Evolutionary conservation across 1,284 basidiomycete species (phyloP).

Genomic region (Somion occarium): DNA sequence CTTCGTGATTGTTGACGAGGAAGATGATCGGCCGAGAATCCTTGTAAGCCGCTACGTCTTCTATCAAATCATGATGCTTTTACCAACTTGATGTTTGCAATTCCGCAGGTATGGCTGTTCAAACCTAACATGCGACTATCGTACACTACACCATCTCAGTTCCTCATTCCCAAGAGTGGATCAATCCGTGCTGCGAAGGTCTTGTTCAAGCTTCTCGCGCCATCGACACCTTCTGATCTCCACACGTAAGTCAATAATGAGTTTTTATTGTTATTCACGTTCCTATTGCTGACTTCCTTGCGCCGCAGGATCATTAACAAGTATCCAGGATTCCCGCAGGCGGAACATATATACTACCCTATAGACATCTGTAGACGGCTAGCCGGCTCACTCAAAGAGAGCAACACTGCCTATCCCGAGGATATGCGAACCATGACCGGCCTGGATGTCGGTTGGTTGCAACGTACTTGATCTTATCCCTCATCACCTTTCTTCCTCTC

Average conservation of each 20-base stretch:
- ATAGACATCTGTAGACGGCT: constrained; percentile 66
- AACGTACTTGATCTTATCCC: constrained; percentile 17
- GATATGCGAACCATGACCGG: constrained; percentile 72
- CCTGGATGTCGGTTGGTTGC: constrained; percentile 75
- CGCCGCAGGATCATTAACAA: constrained; percentile 58
- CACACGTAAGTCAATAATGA: constrained; percentile 41
- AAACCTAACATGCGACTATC: constrained; percentile 79
- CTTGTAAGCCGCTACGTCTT: constrained; percentile 31
- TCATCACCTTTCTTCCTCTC: not conserved
- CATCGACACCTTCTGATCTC: constrained; percentile 47
- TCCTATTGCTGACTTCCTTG: constrained; percentile 9
- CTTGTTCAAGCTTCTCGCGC: constrained; percentile 66
- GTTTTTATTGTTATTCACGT: not conserved
- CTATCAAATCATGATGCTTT: not conserved
- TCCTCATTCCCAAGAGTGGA: constrained; percentile 56
- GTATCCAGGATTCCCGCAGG: constrained; percentile 78
- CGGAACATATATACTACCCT: constrained; percentile 77
- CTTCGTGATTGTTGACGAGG: constrained; percentile 81
- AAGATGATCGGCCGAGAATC: constrained; percentile 72
- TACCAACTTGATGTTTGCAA: constrained; percentile 42
- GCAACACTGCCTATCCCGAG: constrained; percentile 69
- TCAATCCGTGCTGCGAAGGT: constrained; percentile 70
- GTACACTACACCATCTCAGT: constrained; percentile 54
- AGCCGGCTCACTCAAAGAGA: constrained; percentile 64
- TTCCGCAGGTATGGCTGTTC: constrained; percentile 92